Conservation (phyloP, 2,329 filamentous ascomycete genomes). For the Chrysosphaeria jannelii region DNA sequence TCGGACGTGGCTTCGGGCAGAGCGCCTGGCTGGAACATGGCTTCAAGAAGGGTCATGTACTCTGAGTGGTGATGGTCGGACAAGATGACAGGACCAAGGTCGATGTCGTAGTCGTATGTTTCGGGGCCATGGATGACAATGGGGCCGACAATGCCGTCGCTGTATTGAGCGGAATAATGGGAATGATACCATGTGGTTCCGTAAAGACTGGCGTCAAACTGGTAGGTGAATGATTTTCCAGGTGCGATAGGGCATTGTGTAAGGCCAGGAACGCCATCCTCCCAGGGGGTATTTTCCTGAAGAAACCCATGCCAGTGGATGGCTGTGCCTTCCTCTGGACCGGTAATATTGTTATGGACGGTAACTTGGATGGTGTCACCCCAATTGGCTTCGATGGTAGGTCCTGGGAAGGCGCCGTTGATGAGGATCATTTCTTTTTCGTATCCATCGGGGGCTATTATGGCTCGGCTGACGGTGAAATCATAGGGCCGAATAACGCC, state of each 20-base stretch:
- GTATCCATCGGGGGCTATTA: conserved; percentile 25
- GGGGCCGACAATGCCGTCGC: conserved; percentile 19
- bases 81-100: conserved; percentile 12
- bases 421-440: conserved; percentile 16
- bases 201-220: conserved; percentile 11
- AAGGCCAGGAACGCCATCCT: conserved; percentile 16
- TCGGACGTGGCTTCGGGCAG: conserved; percentile 11
- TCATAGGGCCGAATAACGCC: conserved; percentile 24
- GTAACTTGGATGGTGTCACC: conserved; percentile 20
- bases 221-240: conserved; percentile 9
- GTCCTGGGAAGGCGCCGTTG: conserved; percentile 9
- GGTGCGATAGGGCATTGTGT: conserved; percentile 14
- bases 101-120: conserved; percentile 19
- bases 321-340: conserved; percentile 13
- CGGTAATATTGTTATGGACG: conserved; percentile 31
- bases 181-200: conserved; percentile 16
- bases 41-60: conserved; percentile 17
- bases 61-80: conserved; percentile 19
- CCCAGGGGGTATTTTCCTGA: conserved; percentile 13
- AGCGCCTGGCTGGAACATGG: conserved; percentile 10
- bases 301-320: conserved; percentile 20
- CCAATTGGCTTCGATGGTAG: conserved; percentile 9
- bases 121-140: conserved; percentile 20
- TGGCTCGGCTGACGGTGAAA: conserved; percentile 18
- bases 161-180: conserved; percentile 19